phyloP scores from a whole-genome alignment of 202 grass and related monocot species.

The Elaeis oleifera region DNA sequence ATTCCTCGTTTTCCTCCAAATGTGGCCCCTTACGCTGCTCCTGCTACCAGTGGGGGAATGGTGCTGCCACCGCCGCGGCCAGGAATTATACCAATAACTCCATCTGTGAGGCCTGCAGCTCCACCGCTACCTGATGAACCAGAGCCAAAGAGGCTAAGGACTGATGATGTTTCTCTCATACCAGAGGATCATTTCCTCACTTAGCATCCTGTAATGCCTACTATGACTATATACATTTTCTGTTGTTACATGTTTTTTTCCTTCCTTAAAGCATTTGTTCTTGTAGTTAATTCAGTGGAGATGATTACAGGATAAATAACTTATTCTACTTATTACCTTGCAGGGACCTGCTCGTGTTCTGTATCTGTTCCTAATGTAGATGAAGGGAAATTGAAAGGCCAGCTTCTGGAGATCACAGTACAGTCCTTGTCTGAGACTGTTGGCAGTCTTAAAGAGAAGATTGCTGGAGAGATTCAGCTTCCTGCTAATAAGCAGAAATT shows the following conservation, averaged over 20 bases:
- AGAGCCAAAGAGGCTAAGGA: too few relatives aligned
- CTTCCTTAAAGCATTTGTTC: too few relatives aligned
- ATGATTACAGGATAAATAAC: slow-evolving; percentile 5
- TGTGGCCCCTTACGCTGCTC: slow-evolving; percentile 29
- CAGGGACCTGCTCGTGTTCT: slow-evolving; percentile 70
- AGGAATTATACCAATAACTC: slow-evolving; percentile 47
- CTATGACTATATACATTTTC: slow-evolving; percentile 8
- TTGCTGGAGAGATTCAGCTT: slow-evolving; percentile 92
- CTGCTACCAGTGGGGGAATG: slow-evolving; percentile 13
- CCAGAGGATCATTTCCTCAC: slow-evolving; percentile 77
- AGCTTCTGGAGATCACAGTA: slow-evolving; percentile 64
- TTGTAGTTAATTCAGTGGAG: not conserved
- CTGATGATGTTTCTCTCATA: too few relatives aligned
- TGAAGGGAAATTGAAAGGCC: slow-evolving; percentile 90
- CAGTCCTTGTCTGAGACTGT: slow-evolving; percentile 84
- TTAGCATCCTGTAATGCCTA: slow-evolving; percentile 63
- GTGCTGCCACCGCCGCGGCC: slow-evolving; percentile 29
- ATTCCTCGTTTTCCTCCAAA: slow-evolving; percentile 57
- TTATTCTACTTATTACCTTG: slow-evolving; percentile 1
- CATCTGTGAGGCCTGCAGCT: too few relatives aligned
- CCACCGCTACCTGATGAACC: too few relatives aligned
- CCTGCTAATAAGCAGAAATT: slow-evolving; percentile 96
- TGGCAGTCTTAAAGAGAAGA: slow-evolving; percentile 88
- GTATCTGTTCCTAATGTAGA: slow-evolving; percentile 84
- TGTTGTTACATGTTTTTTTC: not conserved